Percentiles rank a stretch among this genome's conserved stretches.
These are phyloP conservation scores for Penicillium aurantiogriseum DNA, from an alignment of 2,329 filamentous ascomycete species.

Conservation along the genomic window DNA sequence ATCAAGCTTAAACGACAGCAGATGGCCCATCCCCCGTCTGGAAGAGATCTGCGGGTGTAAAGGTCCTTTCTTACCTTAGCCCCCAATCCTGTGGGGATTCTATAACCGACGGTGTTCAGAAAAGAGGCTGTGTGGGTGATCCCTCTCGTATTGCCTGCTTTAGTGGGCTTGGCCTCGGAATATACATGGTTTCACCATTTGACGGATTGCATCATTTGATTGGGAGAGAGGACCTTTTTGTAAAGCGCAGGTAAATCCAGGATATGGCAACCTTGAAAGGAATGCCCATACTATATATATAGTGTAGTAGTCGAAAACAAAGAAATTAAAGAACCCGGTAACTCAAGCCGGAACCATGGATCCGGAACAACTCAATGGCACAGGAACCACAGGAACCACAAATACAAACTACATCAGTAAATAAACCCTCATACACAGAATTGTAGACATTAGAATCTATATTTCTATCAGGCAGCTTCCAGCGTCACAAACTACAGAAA, in stretches of 20 bases:
- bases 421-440: background rate
- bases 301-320: background rate
- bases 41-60: conserved; percentile 11
- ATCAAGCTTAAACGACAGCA: conserved; percentile 4
- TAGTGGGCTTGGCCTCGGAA: background rate
- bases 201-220: background rate
- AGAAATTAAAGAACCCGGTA: background rate
- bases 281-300: background rate
- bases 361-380: background rate
- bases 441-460: conserved; percentile 24
- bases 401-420: background rate
- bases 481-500: conserved; percentile 16
- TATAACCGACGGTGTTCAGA: background rate
- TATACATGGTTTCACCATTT: background rate
- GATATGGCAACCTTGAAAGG: background rate
- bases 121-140: conserved; percentile 9
- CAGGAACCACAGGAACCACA: background rate
- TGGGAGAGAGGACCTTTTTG: background rate
- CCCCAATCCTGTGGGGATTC: background rate
- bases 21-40: background rate
- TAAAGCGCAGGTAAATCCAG: background rate
- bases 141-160: conserved; percentile 17
- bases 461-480: conserved; percentile 19
- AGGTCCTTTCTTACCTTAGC: conserved; percentile 1
- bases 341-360: background rate